These are phyloP conservation scores for Mortierella sp. DNA, from an alignment of 371 early-diverging fungal genomes.

Conservation along the genomic window DNA sequence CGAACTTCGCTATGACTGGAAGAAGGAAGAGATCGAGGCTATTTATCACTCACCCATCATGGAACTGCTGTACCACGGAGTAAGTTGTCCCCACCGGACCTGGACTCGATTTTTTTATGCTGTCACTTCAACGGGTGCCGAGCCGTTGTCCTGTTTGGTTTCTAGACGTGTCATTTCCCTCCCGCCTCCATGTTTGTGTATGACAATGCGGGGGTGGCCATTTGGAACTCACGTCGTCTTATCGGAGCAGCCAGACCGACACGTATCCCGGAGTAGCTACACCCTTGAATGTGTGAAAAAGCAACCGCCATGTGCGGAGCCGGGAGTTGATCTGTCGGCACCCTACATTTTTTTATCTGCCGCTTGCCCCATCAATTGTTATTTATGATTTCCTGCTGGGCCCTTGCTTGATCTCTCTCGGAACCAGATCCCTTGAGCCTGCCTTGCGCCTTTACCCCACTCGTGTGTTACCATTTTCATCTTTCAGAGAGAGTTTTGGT, in stretches of 20 bases:
- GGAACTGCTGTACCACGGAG: constrained; percentile 82
- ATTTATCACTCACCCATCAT: constrained; percentile 86
- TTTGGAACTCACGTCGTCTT: no score
- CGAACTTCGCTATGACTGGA: constrained; percentile 78
- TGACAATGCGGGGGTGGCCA: no score
- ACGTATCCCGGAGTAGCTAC: no score
- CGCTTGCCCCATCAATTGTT: constrained; percentile 12
- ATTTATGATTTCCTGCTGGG: no score
- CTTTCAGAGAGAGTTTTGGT: no score
- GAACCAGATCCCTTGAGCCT: no score
- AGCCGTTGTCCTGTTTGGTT: constrained; percentile 22
- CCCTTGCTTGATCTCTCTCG: no score
- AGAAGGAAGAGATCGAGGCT: constrained; percentile 76
- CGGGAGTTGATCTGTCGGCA: neutral
- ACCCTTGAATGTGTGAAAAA: no score
- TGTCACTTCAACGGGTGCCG: constrained; percentile 53
- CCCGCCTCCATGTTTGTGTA: neutral
- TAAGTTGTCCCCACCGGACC: constrained; percentile 55
- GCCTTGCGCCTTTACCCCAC: neutral
- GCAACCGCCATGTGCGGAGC: no score
- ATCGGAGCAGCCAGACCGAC: no score
- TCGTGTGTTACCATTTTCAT: neutral
- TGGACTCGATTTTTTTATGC: neutral
- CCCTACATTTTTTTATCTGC: constrained; percentile 14
- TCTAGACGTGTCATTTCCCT: neutral